These are phyloP conservation scores for Pichia kluyveri DNA, from an alignment of 805 yeast genomes.

Conservation along the genomic window DNA sequence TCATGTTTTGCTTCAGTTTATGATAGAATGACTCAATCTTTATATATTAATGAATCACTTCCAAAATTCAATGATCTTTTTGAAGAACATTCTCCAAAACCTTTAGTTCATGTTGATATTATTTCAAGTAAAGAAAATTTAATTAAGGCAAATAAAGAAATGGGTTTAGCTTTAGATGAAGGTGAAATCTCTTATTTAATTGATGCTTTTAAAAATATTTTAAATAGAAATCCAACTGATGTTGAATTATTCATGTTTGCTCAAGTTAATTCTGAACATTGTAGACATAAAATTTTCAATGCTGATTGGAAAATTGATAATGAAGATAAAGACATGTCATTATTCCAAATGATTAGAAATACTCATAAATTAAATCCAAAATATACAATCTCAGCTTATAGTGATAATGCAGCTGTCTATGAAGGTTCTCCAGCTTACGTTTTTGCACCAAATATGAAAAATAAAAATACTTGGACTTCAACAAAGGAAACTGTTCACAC, in stretches of 20 bases:
- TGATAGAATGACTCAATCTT: conserved; percentile 90
- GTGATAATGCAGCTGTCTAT: conserved; percentile 96
- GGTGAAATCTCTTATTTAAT: conserved; percentile 89
- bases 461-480: conserved; percentile 61
- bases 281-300: conserved; percentile 97
- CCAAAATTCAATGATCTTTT: conserved; percentile 68
- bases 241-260: conserved; percentile 99
- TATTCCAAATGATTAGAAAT: conserved; percentile 93
- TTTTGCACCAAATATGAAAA: conserved; percentile 66
- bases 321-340: conserved; percentile 56
- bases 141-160: conserved; percentile 63
- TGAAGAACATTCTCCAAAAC: conserved; percentile 72
- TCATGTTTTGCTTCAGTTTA: conserved; percentile 62
- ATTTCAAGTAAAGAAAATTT: conserved; percentile 49
- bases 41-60: conserved; percentile 44
- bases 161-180: conserved; percentile 90
- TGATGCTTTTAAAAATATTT: conserved; percentile 65
- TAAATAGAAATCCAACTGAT: conserved; percentile 90
- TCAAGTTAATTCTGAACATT: conserved; percentile 97
- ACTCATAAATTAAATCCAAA: conserved; percentile 77
- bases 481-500: conserved; percentile 76
- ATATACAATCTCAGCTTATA: conserved; percentile 85
- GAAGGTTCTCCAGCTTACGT: conserved; percentile 73
- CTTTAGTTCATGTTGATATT: conserved; percentile 67
- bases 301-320: conserved; percentile 98